Conservation (phyloP, 179 eudicot species). For the Carnegiea gigantea region DNA sequence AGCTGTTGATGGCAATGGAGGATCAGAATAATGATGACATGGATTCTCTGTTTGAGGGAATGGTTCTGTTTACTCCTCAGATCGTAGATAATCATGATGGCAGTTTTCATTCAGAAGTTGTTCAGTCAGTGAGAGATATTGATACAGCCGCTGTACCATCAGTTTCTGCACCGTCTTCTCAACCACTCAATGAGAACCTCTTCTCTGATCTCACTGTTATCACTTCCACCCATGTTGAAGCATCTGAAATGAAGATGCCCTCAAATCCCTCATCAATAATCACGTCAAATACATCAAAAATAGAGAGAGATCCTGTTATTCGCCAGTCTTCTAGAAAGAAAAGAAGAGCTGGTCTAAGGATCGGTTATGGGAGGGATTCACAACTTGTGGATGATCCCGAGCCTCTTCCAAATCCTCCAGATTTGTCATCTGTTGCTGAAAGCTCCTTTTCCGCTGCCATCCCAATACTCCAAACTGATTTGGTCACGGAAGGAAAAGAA, state of each 20-base stretch:
- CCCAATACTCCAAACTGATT: slow-evolving; percentile 12
- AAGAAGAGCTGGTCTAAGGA: slow-evolving; percentile 60
- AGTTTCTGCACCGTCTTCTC: slow-evolving; percentile 31
- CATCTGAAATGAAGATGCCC: slow-evolving; percentile 8
- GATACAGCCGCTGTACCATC: slow-evolving; percentile 15
- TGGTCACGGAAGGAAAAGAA: slow-evolving; percentile 16
- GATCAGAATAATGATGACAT: slow-evolving; percentile 42
- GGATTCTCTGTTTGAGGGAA: slow-evolving; percentile 78
- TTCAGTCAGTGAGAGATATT: slow-evolving; percentile 16
- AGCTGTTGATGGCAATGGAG: slow-evolving; percentile 28
- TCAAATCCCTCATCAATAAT: slow-evolving; percentile 22
- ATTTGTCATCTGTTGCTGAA: slow-evolving; percentile 18
- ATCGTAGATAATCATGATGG: slow-evolving; percentile 23
- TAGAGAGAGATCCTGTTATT: slow-evolving; percentile 30
- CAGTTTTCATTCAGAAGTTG: slow-evolving; percentile 18
- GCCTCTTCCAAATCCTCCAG: slow-evolving; percentile 25
- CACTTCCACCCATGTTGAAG: slow-evolving; percentile 42
- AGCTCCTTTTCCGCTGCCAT: slow-evolving; percentile 16
- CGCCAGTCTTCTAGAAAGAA: slow-evolving; percentile 65
- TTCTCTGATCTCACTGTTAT: slow-evolving; percentile 73
- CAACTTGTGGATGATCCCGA: slow-evolving; percentile 36
- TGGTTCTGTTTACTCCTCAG: slow-evolving; percentile 60
- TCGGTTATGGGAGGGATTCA: slow-evolving; percentile 66
- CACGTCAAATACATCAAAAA: slow-evolving; percentile 26
- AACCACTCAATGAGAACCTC: slow-evolving; percentile 78